Percentiles rank a stretch among this genome's conserved stretches.
These are phyloP conservation scores for Gilbertella persicaria DNA, from an alignment of 371 early-diverging fungal genomes.

Conservation along the genomic window DNA sequence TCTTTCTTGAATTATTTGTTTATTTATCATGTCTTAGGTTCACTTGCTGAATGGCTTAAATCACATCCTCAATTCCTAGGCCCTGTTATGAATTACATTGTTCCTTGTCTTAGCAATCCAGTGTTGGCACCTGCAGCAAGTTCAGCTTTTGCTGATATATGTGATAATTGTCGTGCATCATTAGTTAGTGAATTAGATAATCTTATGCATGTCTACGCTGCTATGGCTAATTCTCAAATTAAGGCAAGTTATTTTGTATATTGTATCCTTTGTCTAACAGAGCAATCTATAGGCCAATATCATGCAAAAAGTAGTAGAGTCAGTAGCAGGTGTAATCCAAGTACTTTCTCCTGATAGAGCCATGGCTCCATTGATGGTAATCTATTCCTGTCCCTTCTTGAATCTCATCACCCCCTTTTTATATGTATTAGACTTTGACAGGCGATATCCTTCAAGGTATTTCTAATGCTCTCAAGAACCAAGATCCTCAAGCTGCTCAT, in stretches of 20 bases:
- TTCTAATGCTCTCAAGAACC: conserved; percentile 24
- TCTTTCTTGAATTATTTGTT: neutral
- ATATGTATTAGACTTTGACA: conserved; percentile 36
- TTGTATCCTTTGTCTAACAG: conserved; percentile 6
- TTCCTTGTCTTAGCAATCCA: conserved; percentile 61
- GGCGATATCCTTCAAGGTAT: conserved; percentile 47
- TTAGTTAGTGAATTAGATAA: conserved; percentile 63
- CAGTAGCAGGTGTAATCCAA: conserved; percentile 72
- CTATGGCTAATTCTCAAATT: conserved; percentile 43
- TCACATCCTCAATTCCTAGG: conserved; percentile 62
- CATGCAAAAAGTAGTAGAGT: conserved; percentile 73
- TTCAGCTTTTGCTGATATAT: conserved; percentile 69
- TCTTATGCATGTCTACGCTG: conserved; percentile 61
- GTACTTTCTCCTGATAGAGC: conserved; percentile 60
- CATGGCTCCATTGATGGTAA: conserved; percentile 61
- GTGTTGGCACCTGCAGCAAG: conserved; percentile 68
- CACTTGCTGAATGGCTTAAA: conserved; percentile 76
- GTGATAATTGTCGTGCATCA: conserved; percentile 71
- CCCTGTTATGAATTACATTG: conserved; percentile 65
- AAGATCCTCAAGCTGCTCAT: conserved; percentile 22
- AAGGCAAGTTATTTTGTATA: conserved; percentile 29
- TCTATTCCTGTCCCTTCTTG: neutral
- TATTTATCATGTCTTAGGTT: conserved; percentile 38
- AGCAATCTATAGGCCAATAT: conserved; percentile 43
- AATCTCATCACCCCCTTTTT: neutral